Evolutionary conservation across 2,329 filamentous ascomycete species (phyloP).

Genomic region (Juglanconis oblonga): DNA sequence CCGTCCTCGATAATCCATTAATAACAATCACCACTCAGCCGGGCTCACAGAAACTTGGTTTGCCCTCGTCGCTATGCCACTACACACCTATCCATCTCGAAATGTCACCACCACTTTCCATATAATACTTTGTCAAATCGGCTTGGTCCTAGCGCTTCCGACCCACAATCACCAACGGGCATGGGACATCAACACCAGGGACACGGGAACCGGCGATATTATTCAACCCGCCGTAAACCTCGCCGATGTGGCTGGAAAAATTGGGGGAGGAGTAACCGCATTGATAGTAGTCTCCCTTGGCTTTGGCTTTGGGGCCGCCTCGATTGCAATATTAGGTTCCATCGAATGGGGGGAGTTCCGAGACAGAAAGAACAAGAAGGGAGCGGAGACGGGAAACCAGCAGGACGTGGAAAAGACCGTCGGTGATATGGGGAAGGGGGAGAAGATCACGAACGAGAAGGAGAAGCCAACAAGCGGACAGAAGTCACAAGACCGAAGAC

Average conservation of each 20-base stretch:
- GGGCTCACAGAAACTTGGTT: background rate
- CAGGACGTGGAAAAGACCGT: background rate
- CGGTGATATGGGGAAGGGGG: background rate
- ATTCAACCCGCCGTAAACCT: background rate
- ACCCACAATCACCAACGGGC: background rate
- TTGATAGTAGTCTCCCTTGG: slow-evolving; percentile 9
- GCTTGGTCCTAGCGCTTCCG: background rate
- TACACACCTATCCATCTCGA: background rate
- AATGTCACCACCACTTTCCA: background rate
- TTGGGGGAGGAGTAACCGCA: slow-evolving; percentile 4
- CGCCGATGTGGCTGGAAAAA: background rate
- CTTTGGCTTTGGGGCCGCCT: slow-evolving; percentile 14
- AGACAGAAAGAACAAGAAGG: slow-evolving; percentile 8
- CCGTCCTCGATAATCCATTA: background rate
- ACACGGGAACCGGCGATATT: background rate
- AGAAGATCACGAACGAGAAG: background rate
- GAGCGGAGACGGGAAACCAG: background rate
- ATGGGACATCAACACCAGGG: background rate
- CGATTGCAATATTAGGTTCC: slow-evolving; percentile 9
- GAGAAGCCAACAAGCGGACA: background rate
- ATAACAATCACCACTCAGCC: background rate
- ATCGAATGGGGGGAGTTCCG: slow-evolving; percentile 11
- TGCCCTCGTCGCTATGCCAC: background rate
- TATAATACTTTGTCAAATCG: background rate
- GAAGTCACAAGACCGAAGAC: background rate